Evolutionary conservation across 192 early-diverging fungal genomes (phyloP).

Genomic region (Gamsiella multidivaricata): DNA sequence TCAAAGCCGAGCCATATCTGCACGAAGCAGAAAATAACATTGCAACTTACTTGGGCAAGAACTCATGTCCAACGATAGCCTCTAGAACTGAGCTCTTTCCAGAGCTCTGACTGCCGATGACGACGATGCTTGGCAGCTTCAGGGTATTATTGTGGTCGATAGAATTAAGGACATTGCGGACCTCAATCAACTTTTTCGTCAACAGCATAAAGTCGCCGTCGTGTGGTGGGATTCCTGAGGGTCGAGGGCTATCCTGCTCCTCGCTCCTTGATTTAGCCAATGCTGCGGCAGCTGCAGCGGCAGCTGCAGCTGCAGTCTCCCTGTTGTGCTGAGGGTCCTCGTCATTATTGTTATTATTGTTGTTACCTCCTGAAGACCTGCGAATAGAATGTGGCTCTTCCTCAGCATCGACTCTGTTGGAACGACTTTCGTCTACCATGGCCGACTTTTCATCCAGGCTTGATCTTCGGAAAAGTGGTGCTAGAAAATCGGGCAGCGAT

Average conservation of each 20-base stretch:
- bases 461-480: slow-evolving; percentile 54
- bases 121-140: slow-evolving; percentile 89
- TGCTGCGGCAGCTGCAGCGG: slow-evolving; percentile 59
- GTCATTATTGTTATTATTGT: slow-evolving; percentile 36
- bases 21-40: not conserved
- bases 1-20: no score
- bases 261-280: slow-evolving; percentile 46
- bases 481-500: slow-evolving; percentile 44
- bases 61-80: slow-evolving; percentile 88
- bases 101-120: slow-evolving; percentile 86
- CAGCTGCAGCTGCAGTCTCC: slow-evolving; percentile 40
- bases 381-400: slow-evolving; percentile 50
- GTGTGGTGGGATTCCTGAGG: slow-evolving; percentile 62
- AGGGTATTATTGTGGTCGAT: slow-evolving; percentile 83
- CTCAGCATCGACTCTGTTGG: slow-evolving; percentile 14
- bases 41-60: slow-evolving; percentile 86
- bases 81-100: slow-evolving; percentile 90
- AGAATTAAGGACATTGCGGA: slow-evolving; percentile 91
- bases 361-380: slow-evolving; percentile 28
- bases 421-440: slow-evolving; percentile 9
- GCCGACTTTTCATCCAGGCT: slow-evolving; percentile 50
- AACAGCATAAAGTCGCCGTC: slow-evolving; percentile 86
- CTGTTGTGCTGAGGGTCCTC: slow-evolving; percentile 32
- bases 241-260: slow-evolving; percentile 58
- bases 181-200: slow-evolving; percentile 94